A percentile compares a stretch with the other conserved stretches of the same genome.
Evolutionary conservation across 371 early-diverging fungal genomes (phyloP).

Genomic region (Lichtheimia ramosa): DNA sequence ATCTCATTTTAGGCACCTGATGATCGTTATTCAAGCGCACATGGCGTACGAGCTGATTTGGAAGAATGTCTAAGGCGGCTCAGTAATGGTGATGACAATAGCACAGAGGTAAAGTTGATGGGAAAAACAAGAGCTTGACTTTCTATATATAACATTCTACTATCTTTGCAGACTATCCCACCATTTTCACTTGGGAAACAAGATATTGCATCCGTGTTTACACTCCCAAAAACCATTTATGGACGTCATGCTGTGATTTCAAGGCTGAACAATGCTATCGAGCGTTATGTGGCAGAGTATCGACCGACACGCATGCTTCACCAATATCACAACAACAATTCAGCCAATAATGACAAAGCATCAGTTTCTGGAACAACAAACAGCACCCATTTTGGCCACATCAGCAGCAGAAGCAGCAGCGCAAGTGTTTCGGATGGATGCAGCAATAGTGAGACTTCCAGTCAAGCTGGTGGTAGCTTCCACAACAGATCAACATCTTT

Average conservation of each 20-base stretch:
- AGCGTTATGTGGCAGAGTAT: constrained; percentile 30
- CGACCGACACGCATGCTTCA: constrained; percentile 11
- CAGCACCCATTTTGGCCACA: too few species aligned
- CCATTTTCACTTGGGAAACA: constrained; percentile 37
- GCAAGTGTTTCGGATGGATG: not conserved
- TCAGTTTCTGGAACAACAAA: not conserved
- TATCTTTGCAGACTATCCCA: constrained; percentile 9
- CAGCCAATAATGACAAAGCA: constrained; percentile 15
- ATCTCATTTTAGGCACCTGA: constrained; percentile 48
- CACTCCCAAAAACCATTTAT: constrained; percentile 39
- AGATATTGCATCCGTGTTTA: constrained; percentile 47
- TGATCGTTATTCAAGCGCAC: constrained; percentile 55
- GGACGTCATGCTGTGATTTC: constrained; percentile 36
- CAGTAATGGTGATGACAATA: too few species aligned
- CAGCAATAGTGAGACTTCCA: too few species aligned
- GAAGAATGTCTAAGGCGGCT: constrained; percentile 34
- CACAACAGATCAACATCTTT: too few species aligned
- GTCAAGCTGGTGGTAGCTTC: too few species aligned
- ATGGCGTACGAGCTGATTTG: constrained; percentile 58
- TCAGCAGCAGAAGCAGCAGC: too few species aligned
- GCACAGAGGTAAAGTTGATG: too few species aligned
- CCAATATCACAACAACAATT: constrained; percentile 10
- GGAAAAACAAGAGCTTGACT: constrained; percentile 10
- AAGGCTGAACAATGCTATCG: constrained; percentile 34
- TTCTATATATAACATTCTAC: constrained; percentile 11